phyloP scores from a whole-genome alignment of 257 asterid species.

The Hygrophila difformis region DNA sequence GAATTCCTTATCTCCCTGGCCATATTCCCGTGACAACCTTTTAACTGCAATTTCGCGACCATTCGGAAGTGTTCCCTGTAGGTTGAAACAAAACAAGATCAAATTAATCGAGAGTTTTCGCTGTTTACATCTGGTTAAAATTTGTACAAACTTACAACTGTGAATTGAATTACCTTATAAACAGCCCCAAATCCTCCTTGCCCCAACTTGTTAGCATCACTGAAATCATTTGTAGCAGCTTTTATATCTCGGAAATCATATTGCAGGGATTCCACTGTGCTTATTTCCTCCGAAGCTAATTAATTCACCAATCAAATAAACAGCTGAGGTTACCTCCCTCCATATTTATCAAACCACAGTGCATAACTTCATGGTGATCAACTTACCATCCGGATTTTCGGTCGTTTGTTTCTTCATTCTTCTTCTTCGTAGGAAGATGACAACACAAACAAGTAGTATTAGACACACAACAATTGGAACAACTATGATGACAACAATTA shows the following conservation, averaged over 20 bases:
- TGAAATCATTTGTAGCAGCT: constrained; percentile 16
- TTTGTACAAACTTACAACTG: not conserved
- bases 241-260: constrained; percentile 11
- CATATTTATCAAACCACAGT: no score
- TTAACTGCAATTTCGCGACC: constrained; percentile 22
- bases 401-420: not conserved
- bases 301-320: not conserved
- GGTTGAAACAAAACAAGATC: not conserved
- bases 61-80: constrained; percentile 17
- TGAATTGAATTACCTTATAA: constrained; percentile 11
- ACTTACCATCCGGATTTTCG: not conserved
- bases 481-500: not conserved
- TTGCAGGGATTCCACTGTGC: constrained; percentile 14
- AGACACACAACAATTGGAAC: constrained; percentile 1
- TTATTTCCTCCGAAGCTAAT: constrained; percentile 1
- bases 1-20: constrained; percentile 13
- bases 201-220: constrained; percentile 16
- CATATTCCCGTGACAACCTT: constrained; percentile 11
- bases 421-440: not conserved
- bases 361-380: no score
- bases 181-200: constrained; percentile 24
- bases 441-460: not conserved
- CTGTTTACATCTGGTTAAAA: not conserved
- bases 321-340: no score
- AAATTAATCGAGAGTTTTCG: not conserved